phyloP scores from a whole-genome alignment of 2,329 filamentous ascomycete species.

The Lasiodiplodia gonubiensis region DNA sequence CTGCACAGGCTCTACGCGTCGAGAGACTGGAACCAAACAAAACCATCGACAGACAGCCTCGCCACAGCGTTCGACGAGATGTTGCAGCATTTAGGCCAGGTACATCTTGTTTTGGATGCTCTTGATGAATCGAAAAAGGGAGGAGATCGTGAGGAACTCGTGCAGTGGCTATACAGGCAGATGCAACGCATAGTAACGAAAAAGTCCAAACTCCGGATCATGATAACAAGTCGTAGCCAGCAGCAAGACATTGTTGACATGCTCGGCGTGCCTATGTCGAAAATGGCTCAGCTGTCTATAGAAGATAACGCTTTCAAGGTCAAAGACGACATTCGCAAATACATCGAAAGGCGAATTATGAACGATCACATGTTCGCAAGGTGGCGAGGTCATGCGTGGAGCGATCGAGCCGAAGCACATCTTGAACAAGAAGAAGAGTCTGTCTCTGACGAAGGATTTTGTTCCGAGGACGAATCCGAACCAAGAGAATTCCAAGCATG shows the following conservation, averaged over 20 bases:
- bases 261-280: neutral
- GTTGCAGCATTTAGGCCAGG: neutral
- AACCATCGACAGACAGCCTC: neutral
- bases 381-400: neutral
- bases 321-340: neutral
- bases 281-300: neutral
- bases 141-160: neutral
- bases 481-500: too few relatives aligned
- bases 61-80: neutral
- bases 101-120: neutral
- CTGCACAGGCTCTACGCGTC: neutral
- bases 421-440: too few relatives aligned
- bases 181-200: rapidly evolving
- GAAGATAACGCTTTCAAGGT: neutral
- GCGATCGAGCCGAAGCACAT: neutral
- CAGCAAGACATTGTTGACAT: neutral
- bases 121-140: neutral
- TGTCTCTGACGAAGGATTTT: too few relatives aligned
- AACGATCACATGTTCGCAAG: neutral
- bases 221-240: neutral
- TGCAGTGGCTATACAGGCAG: neutral
- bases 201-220: neutral
- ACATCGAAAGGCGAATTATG: neutral
- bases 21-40: neutral
- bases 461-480: too few relatives aligned